Conservation (phyloP, 2,329 filamentous ascomycete species). For the Aspergillus niger region DNA sequence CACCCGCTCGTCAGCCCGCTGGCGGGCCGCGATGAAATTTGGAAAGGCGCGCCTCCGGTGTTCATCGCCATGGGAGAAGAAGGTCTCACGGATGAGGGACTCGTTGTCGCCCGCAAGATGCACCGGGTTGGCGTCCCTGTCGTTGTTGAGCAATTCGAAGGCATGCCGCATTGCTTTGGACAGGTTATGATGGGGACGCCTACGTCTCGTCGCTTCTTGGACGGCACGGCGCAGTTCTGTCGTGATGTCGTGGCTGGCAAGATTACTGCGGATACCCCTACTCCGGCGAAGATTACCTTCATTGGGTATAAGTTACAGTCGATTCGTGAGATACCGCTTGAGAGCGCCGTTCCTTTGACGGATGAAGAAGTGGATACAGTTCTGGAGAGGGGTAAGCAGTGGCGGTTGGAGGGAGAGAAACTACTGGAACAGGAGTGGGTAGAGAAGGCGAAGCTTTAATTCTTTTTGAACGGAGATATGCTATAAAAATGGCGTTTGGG, state of each 20-base stretch:
- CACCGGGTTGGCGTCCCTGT: conserved; percentile 41
- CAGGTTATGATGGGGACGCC: conserved; percentile 55
- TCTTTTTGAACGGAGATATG: neutral
- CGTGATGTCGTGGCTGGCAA: conserved; percentile 34
- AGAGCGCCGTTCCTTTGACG: conserved; percentile 33
- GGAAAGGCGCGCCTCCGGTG: conserved; percentile 45
- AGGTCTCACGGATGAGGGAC: conserved; percentile 43
- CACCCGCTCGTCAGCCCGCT: conserved; percentile 48
- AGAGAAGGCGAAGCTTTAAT: conserved; percentile 30
- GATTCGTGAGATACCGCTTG: conserved; percentile 35
- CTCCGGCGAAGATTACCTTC: conserved; percentile 34
- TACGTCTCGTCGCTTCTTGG: conserved; percentile 55
- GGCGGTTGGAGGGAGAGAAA: conserved; percentile 39
- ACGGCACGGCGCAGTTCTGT: conserved; percentile 59
- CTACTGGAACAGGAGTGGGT: conserved; percentile 34
- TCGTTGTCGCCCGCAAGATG: conserved; percentile 44
- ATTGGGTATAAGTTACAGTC: conserved; percentile 32
- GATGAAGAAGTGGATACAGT: conserved; percentile 40
- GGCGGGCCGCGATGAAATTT: conserved; percentile 37
- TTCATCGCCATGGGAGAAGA: conserved; percentile 48
- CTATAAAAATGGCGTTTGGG: neutral
- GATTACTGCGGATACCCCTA: conserved; percentile 17
- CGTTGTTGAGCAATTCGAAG: conserved; percentile 46
- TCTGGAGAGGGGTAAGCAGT: conserved; percentile 32
- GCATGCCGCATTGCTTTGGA: conserved; percentile 56